Percentiles rank a stretch among this genome's conserved stretches.
These are phyloP conservation scores for Aspergillus costaricaensis DNA, from an alignment of 2,329 filamentous ascomycete species.

Conservation along the genomic window DNA sequence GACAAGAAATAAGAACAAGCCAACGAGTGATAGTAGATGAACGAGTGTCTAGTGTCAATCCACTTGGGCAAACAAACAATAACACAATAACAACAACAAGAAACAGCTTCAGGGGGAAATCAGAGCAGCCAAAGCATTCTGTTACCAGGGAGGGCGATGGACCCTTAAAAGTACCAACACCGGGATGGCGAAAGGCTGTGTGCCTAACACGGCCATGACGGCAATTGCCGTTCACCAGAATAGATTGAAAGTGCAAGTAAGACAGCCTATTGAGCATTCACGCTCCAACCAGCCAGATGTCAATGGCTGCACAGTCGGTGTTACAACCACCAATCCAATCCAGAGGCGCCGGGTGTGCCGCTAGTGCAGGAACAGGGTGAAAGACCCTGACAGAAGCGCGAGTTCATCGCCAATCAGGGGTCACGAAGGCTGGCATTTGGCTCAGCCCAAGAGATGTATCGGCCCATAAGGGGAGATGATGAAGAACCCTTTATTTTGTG, in stretches of 20 bases:
- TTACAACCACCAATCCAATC: conserved; percentile 8
- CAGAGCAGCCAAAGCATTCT: not conserved
- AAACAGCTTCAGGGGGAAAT: conserved; percentile 2
- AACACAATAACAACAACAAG: conserved; percentile 7
- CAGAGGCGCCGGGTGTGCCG: conserved; percentile 4
- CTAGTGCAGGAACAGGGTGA: conserved; percentile 26
- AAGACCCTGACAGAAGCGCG: conserved; percentile 3
- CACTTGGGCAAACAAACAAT: conserved; percentile 7
- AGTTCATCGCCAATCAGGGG: conserved; percentile 1
- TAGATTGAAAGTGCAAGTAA: not conserved
- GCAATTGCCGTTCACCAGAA: not conserved
- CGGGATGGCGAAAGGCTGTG: conserved; percentile 3
- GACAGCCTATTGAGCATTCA: not conserved
- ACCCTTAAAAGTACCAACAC: conserved; percentile 1
- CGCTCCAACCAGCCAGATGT: not conserved
- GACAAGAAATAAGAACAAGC: conserved; percentile 9
- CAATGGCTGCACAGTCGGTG: not conserved
- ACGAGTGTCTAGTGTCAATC: conserved; percentile 10
- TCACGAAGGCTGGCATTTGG: not conserved
- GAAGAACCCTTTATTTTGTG: not conserved
- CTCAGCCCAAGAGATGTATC: not conserved
- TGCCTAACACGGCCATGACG: not conserved
- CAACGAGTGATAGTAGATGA: conserved; percentile 34
- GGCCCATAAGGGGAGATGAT: not conserved
- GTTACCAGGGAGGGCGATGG: not conserved